Conservation (phyloP, 345 rosid genomes). For the Citrus mangshanensis region DNA sequence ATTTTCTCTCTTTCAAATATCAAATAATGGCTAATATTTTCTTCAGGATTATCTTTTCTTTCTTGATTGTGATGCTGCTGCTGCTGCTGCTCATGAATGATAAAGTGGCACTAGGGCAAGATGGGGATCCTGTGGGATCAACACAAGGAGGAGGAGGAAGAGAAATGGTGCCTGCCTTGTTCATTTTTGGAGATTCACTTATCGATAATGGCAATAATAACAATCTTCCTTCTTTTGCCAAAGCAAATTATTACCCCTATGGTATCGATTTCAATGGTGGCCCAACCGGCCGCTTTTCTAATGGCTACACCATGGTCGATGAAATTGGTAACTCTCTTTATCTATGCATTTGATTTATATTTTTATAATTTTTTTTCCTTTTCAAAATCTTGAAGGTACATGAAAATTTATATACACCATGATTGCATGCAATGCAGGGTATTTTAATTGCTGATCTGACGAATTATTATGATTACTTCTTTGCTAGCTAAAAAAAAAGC, state of each 20-base stretch:
- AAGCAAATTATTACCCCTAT: slow-evolving; percentile 91
- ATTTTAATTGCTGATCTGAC: not conserved
- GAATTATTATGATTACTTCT: no score
- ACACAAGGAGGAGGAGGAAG: slow-evolving; percentile 23
- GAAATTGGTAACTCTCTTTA: slow-evolving; percentile 47
- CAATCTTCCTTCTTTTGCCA: slow-evolving; percentile 76
- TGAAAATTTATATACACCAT: not conserved
- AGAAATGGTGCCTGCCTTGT: slow-evolving; percentile 83
- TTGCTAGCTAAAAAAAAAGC: not conserved
- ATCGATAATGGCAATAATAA: slow-evolving; percentile 95
- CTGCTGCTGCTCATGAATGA: slow-evolving; percentile 12
- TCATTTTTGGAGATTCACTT: slow-evolving; percentile 90
- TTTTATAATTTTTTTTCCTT: not conserved
- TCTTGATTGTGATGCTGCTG: not conserved
- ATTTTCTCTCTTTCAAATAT: not conserved
- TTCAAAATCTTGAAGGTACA: not conserved
- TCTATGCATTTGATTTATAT: no score
- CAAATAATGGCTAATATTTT: not conserved
- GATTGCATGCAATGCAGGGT: slow-evolving; percentile 15
- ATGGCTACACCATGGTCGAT: slow-evolving; percentile 95
- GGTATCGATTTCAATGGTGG: slow-evolving; percentile 96
- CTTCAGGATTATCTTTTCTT: not conserved
- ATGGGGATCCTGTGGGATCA: slow-evolving; percentile 7
- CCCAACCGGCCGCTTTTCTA: slow-evolving; percentile 96
- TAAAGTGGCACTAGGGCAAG: slow-evolving; percentile 15